Base-by-base conservation (phyloP, 1,284 basidiomycete species). In the Stygiomarasmius scandens region DNA sequence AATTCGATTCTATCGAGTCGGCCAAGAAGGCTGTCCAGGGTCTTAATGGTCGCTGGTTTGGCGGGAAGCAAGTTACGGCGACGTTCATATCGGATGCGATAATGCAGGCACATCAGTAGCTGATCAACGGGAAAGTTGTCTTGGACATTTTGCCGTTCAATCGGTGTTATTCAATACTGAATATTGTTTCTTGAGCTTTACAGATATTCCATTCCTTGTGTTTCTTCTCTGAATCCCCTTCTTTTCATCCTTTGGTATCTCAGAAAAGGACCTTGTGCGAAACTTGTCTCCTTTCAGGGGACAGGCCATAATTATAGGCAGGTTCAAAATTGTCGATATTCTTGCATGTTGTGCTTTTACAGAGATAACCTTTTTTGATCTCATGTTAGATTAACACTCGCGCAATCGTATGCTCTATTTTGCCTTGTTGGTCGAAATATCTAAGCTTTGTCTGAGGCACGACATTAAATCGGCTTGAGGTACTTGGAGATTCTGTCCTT, bases 41-140 rank as follows among this genome's bases (percentile, higher is more conserved):
- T 62, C 84, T 99, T 54, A 93, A 97, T 66, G 95, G 95, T 48
- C 91, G 96, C 60, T 96, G 93, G 91, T 98, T 98, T 69, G 95
- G 95, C 60, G 95, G 95, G 53, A 87, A 87, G 70, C 89, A 91
- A 73, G 86, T 97, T 61, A 85, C 87, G 49, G 95, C 93, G 57
- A 72, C 82, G 58, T 95, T 92, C 77, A 95, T 95, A 67, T 90
- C 92, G 58, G 93, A 96, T 69, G 89, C 92, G 55, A 89, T 96
- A 64, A 93, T 96, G 91, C 92, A 92, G 77, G 92, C 93, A 63
- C 92, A 95, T 69, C 86, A 88, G 74, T 91, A 79, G 66, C 16
- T 19, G 46, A 54, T 11, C 19, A 16, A 32, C 38, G 34, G 19
- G 34, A 49, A 55, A 48, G 54, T 55, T 34, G 54, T 49, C 25